A percentile compares a stretch with the other conserved stretches of the same genome.
These are phyloP conservation scores for Orbilia javanica DNA, from an alignment of 2,329 filamentous ascomycete genomes.

Conservation along the genomic window DNA sequence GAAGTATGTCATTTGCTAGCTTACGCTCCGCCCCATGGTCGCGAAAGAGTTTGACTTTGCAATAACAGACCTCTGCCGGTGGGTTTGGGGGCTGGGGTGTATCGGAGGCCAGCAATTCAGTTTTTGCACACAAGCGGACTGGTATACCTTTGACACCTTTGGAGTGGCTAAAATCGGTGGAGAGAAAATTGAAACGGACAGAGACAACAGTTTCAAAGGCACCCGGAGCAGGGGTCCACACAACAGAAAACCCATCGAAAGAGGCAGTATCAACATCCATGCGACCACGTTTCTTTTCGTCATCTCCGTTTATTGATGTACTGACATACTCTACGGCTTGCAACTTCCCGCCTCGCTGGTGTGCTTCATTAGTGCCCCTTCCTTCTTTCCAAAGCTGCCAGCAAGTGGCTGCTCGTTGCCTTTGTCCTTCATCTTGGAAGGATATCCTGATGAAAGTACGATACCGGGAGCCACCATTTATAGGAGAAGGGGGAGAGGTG, in stretches of 20 bases:
- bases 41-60: constrained; percentile 96
- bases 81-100: constrained; percentile 68
- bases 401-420: constrained; percentile 82
- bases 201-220: constrained; percentile 83
- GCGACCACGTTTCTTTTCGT: constrained; percentile 75
- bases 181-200: constrained; percentile 97
- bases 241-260: constrained; percentile 93
- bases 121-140: constrained; percentile 91
- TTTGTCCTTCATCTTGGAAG: constrained; percentile 95
- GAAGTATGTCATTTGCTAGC: constrained; percentile 90
- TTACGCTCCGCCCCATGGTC: constrained; percentile 97
- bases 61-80: constrained; percentile 83
- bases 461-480: constrained; percentile 76
- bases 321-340: constrained; percentile 96
- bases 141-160: constrained; percentile 99
- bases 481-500: constrained; percentile 73
- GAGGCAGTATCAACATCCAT: constrained; percentile 81
- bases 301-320: constrained; percentile 69
- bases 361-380: constrained; percentile 92
- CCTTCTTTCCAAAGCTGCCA: constrained; percentile 98
- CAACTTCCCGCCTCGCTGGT: constrained; percentile 89
- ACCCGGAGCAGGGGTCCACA: constrained; percentile 83
- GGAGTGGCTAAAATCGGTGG: constrained; percentile 97
- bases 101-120: constrained; percentile 74
- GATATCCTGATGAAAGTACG: constrained; percentile 94